Evolutionary conservation across 1,284 basidiomycete genomes (phyloP), one percentile per base, ranked within the genome.

Genomic region (Wallemia ichthyophaga): DNA sequence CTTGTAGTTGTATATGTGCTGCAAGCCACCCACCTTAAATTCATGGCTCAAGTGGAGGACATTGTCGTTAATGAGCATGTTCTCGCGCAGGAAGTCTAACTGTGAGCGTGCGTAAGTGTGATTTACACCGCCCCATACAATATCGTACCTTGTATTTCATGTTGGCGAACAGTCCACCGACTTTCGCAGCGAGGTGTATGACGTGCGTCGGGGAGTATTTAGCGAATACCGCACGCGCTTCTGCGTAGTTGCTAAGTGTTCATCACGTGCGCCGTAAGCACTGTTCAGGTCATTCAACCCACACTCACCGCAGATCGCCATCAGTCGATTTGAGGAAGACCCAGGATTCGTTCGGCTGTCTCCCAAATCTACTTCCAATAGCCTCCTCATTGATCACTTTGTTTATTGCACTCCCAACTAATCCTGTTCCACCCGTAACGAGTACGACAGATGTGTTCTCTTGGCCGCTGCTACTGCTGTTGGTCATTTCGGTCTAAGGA

Each of bases 161-260:
- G 72, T 91, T 91, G 65, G 79, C 82, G 74, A 87, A 91, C 27
- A 91, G 71, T 13, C 87, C 87, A 11, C 87, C 86, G 59, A 91
- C 86, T 84, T 66, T 62, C 2, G 66, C 67, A 2, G 67, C 66
- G 19, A 68, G 63, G 71, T 92, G 87, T 65, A 91, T 88, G 63
- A 91, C 84, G 75, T 88, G 81, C 0, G 84, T 89, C 0, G 87
- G 86, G 65, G 82, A 80, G 71, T 89, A 80, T 70, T 84, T 86
- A 65, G 84, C 80, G 64, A 83, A 89, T 65, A 89, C 71, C 57
- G 61, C 62, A 59, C 65, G 62, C 2, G 70, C 65, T 56, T 62
- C 56, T 31, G 58, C 27, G 25, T 65, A 59, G 59, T 66, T 61
- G 57, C 63, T 64, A 60, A 2, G n/a, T 21, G 7, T 48, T 15